Conservation (phyloP, 768 basidiomycete species). For the Fomitopsis serialis region DNA sequence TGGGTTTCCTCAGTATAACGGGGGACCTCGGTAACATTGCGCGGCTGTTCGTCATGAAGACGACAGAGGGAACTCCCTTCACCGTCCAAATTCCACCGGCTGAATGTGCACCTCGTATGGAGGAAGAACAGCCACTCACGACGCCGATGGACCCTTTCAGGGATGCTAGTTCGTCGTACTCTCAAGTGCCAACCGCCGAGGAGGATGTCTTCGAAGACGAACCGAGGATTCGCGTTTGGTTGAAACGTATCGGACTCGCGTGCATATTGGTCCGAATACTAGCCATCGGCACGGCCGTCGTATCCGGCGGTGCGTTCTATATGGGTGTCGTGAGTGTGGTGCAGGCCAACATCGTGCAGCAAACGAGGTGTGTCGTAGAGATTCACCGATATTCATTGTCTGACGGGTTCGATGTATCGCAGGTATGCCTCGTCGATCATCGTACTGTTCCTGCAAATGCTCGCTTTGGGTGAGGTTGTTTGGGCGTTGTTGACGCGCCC, state of each 20-base stretch:
- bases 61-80: background rate
- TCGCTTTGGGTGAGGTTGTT: background rate
- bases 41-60: slow-evolving; percentile 4
- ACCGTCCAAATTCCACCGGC: no score
- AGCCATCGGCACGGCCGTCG: background rate
- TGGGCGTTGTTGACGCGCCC: background rate
- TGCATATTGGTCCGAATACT: background rate
- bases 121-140: no score
- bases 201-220: background rate
- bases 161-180: no score
- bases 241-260: background rate
- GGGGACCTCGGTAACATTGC: slow-evolving; percentile 4
- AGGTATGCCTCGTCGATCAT: background rate
- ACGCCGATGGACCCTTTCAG: no score
- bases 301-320: background rate
- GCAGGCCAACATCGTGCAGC: background rate
- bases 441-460: background rate
- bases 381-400: background rate
- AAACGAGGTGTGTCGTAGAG: background rate
- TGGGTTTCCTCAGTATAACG: slow-evolving; percentile 6
- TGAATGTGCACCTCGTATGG: no score
- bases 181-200: background rate
- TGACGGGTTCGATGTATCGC: background rate
- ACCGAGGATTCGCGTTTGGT: background rate
- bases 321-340: background rate